Evolutionary conservation across 2,329 filamentous ascomycete species (phyloP).

Genomic region (Aspergillus luchuensis): DNA sequence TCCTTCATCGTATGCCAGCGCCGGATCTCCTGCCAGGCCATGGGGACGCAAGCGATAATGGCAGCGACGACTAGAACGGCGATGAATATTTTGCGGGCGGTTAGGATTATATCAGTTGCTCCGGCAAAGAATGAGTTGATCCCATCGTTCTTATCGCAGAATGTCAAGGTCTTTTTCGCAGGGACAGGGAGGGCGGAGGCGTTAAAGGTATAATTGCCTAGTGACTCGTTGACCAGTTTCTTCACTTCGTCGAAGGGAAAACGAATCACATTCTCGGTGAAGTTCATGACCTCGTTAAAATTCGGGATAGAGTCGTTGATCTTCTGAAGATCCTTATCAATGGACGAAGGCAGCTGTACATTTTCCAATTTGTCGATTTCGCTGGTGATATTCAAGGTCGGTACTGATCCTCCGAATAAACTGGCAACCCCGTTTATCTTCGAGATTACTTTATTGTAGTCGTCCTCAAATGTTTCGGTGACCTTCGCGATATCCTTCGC

Average conservation of each 20-base stretch:
- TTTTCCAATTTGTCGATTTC: slow-evolving; percentile 67
- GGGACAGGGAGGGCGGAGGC: slow-evolving; percentile 78
- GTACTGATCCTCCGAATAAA: slow-evolving; percentile 50
- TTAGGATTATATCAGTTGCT: slow-evolving; percentile 66
- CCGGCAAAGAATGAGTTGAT: slow-evolving; percentile 82
- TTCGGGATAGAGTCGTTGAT: slow-evolving; percentile 79
- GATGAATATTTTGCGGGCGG: slow-evolving; percentile 74
- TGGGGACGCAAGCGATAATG: slow-evolving; percentile 71
- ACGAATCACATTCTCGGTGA: slow-evolving; percentile 72
- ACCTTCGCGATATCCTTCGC: slow-evolving; percentile 49
- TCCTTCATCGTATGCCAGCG: slow-evolving; percentile 73
- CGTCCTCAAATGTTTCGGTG: slow-evolving; percentile 54
- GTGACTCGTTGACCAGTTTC: slow-evolving; percentile 67
- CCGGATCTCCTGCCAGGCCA: slow-evolving; percentile 78
- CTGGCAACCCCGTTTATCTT: slow-evolving; percentile 60
- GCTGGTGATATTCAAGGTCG: slow-evolving; percentile 65
- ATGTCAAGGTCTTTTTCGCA: slow-evolving; percentile 76
- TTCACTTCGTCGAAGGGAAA: slow-evolving; percentile 82
- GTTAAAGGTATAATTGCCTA: slow-evolving; percentile 77
- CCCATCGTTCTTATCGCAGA: slow-evolving; percentile 82
- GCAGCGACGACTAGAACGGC: slow-evolving; percentile 72
- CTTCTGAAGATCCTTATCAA: slow-evolving; percentile 68
- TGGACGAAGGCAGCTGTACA: slow-evolving; percentile 68
- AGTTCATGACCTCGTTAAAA: slow-evolving; percentile 80
- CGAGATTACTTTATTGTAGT: slow-evolving; percentile 54